Percentiles rank a stretch among this genome's conserved stretches.
Conservation (phyloP, 257 asterid species). For the Asclepias syriaca region DNA sequence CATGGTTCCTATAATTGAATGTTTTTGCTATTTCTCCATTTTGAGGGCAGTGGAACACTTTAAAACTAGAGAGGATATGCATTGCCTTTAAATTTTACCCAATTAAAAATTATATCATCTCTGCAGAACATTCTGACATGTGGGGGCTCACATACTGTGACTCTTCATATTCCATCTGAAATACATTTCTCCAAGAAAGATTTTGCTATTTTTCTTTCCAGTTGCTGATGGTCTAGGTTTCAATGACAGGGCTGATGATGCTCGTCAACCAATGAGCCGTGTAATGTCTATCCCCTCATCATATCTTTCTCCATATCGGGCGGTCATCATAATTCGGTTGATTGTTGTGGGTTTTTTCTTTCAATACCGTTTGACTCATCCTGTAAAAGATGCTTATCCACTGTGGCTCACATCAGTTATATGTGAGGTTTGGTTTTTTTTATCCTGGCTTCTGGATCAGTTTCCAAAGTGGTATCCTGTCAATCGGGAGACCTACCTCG, state of each 20-base stretch:
- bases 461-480: constrained; percentile 72
- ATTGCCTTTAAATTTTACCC: neutral
- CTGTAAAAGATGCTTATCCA: constrained; percentile 66
- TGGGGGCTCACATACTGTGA: neutral
- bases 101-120: neutral
- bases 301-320: constrained; percentile 60
- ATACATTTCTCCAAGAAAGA: neutral
- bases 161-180: neutral
- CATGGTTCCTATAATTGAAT: neutral
- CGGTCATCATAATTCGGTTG: constrained; percentile 52
- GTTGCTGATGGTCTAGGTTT: neutral
- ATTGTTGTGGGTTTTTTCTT: constrained; percentile 63
- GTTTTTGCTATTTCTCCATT: neutral
- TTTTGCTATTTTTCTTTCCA: neutral
- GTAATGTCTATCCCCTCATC: constrained; percentile 51
- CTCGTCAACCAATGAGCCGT: constrained; percentile 74
- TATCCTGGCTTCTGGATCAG: constrained; percentile 70
- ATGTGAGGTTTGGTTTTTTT: constrained; percentile 73
- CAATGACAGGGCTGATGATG: constrained; percentile 59
- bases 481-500: constrained; percentile 62
- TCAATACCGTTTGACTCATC: constrained; percentile 65
- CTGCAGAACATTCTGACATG: neutral
- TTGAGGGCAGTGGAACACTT: neutral
- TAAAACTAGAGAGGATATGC: neutral
- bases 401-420: constrained; percentile 68